phyloP scores from a whole-genome alignment of 345 rosid genomes.

The Brassica napus region DNA sequence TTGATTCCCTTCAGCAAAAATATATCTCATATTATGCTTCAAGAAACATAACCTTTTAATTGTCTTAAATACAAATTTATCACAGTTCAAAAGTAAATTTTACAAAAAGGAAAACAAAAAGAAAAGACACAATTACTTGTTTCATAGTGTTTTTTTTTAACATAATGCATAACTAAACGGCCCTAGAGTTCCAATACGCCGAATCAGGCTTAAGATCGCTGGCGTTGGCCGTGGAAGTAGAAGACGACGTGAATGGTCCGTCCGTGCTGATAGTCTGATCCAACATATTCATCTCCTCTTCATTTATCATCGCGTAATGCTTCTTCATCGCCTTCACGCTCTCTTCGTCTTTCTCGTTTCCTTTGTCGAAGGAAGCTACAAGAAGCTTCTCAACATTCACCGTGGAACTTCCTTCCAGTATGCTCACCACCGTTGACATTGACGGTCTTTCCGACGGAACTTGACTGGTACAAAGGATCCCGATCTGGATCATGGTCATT shows the following conservation, averaged over 20 bases:
- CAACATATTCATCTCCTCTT: slow-evolving; percentile 11
- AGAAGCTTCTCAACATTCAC: slow-evolving; percentile 40
- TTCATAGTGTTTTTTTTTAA: background rate
- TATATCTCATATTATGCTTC: background rate
- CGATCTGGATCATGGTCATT: slow-evolving; percentile 49
- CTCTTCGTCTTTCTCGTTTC: slow-evolving; percentile 9
- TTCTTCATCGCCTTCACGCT: slow-evolving; percentile 41
- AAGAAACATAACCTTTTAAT: background rate
- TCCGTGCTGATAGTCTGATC: slow-evolving; percentile 23
- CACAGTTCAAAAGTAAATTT: too few species aligned
- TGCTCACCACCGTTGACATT: slow-evolving; percentile 59
- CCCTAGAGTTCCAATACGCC: slow-evolving; percentile 34
- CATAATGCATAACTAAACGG: background rate
- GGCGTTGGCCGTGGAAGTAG: slow-evolving; percentile 38
- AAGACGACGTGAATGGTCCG: slow-evolving; percentile 38
- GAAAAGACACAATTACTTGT: background rate
- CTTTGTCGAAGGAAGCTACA: slow-evolving; percentile 32
- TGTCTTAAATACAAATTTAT: background rate
- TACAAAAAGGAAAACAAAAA: background rate
- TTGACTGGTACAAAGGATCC: slow-evolving; percentile 49
- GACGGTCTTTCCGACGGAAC: slow-evolving; percentile 47
- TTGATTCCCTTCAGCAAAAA: background rate
- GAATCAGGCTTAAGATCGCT: slow-evolving; percentile 42
- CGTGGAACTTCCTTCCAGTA: slow-evolving; percentile 50
- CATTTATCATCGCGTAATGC: slow-evolving; percentile 25